These are phyloP conservation scores for Penicillium bovifimosum DNA, from an alignment of 495 filamentous ascomycete genomes.

Conservation along the genomic window DNA sequence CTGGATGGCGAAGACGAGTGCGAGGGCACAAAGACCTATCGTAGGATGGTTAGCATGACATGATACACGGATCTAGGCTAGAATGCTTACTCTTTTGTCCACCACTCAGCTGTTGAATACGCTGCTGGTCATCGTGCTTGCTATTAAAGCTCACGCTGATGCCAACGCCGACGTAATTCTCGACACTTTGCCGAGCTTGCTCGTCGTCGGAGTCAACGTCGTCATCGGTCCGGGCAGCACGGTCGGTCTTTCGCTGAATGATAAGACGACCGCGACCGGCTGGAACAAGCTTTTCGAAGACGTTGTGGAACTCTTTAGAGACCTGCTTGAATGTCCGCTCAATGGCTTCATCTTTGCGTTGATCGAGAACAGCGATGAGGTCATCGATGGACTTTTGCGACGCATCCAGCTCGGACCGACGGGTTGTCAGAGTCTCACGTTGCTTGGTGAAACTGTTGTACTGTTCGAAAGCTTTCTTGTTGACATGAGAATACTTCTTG, in stretches of 20 bases:
- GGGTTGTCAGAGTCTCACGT: slow-evolving; percentile 73
- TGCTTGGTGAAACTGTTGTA: slow-evolving; percentile 96
- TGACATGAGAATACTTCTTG: slow-evolving; percentile 95
- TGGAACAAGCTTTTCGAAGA: slow-evolving; percentile 93
- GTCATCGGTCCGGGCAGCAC: slow-evolving; percentile 52
- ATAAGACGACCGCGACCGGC: slow-evolving; percentile 86
- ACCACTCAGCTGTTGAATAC: slow-evolving; percentile 93
- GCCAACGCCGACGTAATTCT: slow-evolving; percentile 97
- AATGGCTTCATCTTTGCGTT: slow-evolving; percentile 87
- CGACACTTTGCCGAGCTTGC: slow-evolving; percentile 60
- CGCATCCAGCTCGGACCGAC: slow-evolving; percentile 76
- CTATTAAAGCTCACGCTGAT: slow-evolving; percentile 98
- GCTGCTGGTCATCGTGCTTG: slow-evolving; percentile 95
- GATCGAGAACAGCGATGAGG: slow-evolving; percentile 81
- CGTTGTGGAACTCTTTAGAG: slow-evolving; percentile 79
- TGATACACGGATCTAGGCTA: background rate
- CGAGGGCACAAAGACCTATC: slow-evolving; percentile 85
- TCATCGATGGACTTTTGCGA: slow-evolving; percentile 82
- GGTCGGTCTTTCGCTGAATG: slow-evolving; percentile 87
- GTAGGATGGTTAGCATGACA: background rate
- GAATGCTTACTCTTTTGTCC: slow-evolving; percentile 83
- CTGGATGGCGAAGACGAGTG: slow-evolving; percentile 97
- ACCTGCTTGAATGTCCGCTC: slow-evolving; percentile 99
- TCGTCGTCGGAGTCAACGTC: slow-evolving; percentile 64
- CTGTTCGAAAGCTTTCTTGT: slow-evolving; percentile 99